Base-by-base conservation (phyloP, 1,284 basidiomycete genomes). In the Sporisorium iseilematis-ciliati region DNA sequence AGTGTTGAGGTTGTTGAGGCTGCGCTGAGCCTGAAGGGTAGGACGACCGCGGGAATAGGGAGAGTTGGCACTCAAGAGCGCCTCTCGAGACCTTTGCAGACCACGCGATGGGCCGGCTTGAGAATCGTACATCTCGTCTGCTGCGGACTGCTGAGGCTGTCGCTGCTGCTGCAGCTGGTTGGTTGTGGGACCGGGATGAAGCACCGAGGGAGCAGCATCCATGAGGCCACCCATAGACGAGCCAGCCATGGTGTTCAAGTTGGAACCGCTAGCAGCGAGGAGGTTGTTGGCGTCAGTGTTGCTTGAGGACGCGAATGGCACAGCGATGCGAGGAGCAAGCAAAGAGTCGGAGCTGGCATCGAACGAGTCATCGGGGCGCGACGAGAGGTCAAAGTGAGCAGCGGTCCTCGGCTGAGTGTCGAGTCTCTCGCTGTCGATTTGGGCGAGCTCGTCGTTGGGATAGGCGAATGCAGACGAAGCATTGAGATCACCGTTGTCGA, bases 21-120 rank as follows among this genome's bases (percentile, higher is more conserved):
- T 65, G 45, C 59, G 68, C 8, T 61, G 56, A 2, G 38, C 35
- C 21, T 71, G 67, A 10, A 65, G 60, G 1, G 40, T 11, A 4
- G 73, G 57, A 14, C 68, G 68, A 26, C 33, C 52, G 8, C 60
- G 69, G 2, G 38, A 53, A 29, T 70, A 70, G 14, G 73, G 73
- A 50, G 67, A 68, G 48, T 51, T 67, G 51, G 23, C 53, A 29
- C 50, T 50, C 6, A 59, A 55, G 14, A 65, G 48, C 16, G 65
- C 56, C n/a, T 75, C 73, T 54, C 61, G 48, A 21, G 57, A 35
- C 18, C 68, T 43, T 8, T 66, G 52, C 20, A 75, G 25, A 1
- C 60, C 56, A 31, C 73, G 67, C 12, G 73, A 75, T 14, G 73
- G 73, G 7, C 73, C 73, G 7, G 68, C 73, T 46, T 71, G 68